phyloP scores from a whole-genome alignment of 371 early-diverging fungal species.

The Basidiobolus meristosporus region DNA sequence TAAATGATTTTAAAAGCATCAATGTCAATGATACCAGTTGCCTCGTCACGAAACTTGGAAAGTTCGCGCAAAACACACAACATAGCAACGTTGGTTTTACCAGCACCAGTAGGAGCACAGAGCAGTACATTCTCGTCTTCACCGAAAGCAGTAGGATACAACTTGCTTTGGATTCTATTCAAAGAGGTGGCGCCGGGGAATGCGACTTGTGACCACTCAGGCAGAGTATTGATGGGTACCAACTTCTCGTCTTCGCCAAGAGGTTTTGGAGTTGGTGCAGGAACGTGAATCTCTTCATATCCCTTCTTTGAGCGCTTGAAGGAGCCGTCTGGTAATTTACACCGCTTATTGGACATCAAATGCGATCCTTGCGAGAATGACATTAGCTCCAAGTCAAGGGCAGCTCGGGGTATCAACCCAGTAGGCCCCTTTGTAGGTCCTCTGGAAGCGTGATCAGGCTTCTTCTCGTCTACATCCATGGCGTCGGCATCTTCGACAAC shows the following conservation, averaged over 20 bases:
- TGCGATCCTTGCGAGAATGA: slow-evolving; percentile 84
- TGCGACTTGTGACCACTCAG: slow-evolving; percentile 76
- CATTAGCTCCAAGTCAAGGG: slow-evolving; percentile 64
- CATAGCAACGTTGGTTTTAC: slow-evolving; percentile 98
- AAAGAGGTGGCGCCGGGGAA: slow-evolving; percentile 50
- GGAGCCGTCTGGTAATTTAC: slow-evolving; percentile 83
- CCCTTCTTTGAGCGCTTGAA: slow-evolving; percentile 84
- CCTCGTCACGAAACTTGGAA: slow-evolving; percentile 49
- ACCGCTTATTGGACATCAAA: slow-evolving; percentile 91
- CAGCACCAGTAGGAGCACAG: slow-evolving; percentile 99
- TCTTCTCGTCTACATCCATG: slow-evolving; percentile 11
- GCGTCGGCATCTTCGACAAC: slow-evolving; percentile 29
- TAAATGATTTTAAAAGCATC: slow-evolving; percentile 94
- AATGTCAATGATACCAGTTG: slow-evolving; percentile 53
- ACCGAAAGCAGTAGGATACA: slow-evolving; percentile 73
- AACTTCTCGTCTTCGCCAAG: slow-evolving; percentile 43
- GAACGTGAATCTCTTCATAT: slow-evolving; percentile 94
- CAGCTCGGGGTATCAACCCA: slow-evolving; percentile 28
- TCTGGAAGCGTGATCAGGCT: slow-evolving; percentile 2
- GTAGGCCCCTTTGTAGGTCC: slow-evolving; percentile 14
- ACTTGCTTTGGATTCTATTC: slow-evolving; percentile 84
- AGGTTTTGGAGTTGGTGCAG: slow-evolving; percentile 62
- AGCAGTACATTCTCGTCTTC: slow-evolving; percentile 89
- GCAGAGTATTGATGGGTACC: slow-evolving; percentile 51
- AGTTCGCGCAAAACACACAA: slow-evolving; percentile 80